A percentile compares a stretch with the other conserved stretches of the same genome.
Evolutionary conservation across 768 basidiomycete genomes (phyloP).

Genomic region (Kockovaella imperatae): DNA sequence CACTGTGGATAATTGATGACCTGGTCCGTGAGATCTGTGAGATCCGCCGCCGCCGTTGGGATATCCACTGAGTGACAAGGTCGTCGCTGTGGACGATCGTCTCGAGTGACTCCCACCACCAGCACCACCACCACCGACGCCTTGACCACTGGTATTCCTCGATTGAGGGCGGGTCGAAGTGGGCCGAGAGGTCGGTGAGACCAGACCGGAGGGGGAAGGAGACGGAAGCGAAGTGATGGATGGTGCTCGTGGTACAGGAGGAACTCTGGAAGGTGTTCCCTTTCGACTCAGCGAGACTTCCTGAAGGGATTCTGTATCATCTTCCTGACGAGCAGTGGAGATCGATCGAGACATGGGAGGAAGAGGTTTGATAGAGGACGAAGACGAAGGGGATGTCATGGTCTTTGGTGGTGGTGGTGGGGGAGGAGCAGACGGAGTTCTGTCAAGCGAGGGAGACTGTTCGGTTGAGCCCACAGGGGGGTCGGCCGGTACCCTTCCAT

Average conservation of each 20-base stretch:
- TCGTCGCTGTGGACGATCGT: slow-evolving; percentile 7
- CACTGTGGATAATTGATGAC: slow-evolving; percentile 37
- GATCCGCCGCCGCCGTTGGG: no score
- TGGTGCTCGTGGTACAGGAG: not conserved
- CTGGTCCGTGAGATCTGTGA: not conserved
- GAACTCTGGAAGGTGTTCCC: not conserved
- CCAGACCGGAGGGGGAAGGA: not conserved
- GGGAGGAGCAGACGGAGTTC: no score
- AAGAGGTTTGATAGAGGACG: no score
- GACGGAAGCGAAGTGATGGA: not conserved
- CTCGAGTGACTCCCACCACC: no score
- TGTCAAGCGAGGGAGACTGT: no score
- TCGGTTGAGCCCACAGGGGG: no score
- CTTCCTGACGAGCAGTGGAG: not conserved
- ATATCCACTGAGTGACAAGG: slow-evolving; percentile 5
- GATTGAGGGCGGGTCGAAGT: not conserved
- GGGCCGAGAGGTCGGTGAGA: not conserved
- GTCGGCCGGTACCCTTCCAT: no score
- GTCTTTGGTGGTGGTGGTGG: no score
- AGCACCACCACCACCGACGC: no score
- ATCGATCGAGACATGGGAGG: no score
- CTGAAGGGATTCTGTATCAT: not conserved
- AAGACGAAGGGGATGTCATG: no score
- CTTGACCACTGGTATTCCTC: no score
- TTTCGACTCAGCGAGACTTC: not conserved